Percentiles rank a stretch among this genome's conserved stretches.
Conservation (phyloP, 257 asterid genomes). For the Nicotiana paniculata region DNA sequence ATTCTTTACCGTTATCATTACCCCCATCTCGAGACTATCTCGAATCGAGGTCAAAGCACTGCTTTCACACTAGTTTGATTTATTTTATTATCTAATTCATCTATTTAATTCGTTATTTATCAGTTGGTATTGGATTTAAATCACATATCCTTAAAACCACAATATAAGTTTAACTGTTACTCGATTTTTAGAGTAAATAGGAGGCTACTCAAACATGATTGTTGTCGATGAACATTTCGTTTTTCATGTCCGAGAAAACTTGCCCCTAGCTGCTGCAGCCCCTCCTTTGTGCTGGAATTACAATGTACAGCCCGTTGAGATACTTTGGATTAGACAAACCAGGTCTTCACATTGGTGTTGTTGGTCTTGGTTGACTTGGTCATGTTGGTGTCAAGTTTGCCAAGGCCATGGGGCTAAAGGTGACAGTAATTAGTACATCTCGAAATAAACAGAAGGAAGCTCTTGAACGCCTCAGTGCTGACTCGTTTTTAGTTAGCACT, state of each 20-base stretch:
- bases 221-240: constrained; percentile 9
- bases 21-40: too few species aligned
- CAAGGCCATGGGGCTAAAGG: constrained; percentile 12
- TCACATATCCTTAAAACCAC: too few species aligned
- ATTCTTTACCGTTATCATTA: too few species aligned
- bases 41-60: too few species aligned
- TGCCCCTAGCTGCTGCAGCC: neutral
- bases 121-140: too few species aligned
- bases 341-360: constrained; percentile 1
- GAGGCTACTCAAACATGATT: constrained; percentile 13
- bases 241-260: neutral
- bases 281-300: constrained; percentile 9
- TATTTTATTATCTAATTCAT: too few species aligned
- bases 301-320: constrained; percentile 5
- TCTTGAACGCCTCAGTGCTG: constrained; percentile 5
- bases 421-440: constrained; percentile 14
- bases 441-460: constrained; percentile 7
- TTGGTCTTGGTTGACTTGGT: constrained; percentile 13
- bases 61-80: too few species aligned
- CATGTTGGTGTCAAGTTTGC: constrained; percentile 12
- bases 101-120: too few species aligned
- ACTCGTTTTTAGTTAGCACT: constrained; percentile 5
- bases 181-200: too few species aligned
- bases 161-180: too few species aligned
- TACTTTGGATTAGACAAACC: constrained; percentile 7